phyloP scores from a whole-genome alignment of 2,329 filamentous ascomycete genomes.

The Acrocalymma vagum region DNA sequence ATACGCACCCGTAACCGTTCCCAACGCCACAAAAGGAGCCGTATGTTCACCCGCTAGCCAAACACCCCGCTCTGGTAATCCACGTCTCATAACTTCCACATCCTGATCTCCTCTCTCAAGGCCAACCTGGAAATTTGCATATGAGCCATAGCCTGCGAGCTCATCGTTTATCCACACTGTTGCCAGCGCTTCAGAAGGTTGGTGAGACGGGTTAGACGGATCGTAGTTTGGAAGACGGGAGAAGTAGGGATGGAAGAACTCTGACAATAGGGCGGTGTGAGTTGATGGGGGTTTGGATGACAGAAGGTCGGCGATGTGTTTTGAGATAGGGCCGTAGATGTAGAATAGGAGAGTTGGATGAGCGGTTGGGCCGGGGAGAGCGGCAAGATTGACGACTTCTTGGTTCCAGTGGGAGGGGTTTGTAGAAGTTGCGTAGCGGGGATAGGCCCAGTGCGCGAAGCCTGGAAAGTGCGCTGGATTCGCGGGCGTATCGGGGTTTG shows the following conservation, averaged over 20 bases:
- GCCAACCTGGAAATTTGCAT: conserved; percentile 85
- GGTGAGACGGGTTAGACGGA: conserved; percentile 62
- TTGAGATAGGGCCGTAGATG: conserved; percentile 65
- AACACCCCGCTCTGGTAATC: conserved; percentile 69
- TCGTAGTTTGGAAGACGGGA: conserved; percentile 76
- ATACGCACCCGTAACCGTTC: conserved; percentile 89
- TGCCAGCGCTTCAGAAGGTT: conserved; percentile 69
- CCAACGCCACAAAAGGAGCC: conserved; percentile 86
- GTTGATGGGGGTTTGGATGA: conserved; percentile 51
- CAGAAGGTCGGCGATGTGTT: conserved; percentile 38
- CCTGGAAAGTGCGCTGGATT: conserved; percentile 60
- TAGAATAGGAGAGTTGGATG: conserved; percentile 91
- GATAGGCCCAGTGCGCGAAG: conserved; percentile 80
- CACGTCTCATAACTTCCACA: conserved; percentile 67
- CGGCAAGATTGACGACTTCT: conserved; percentile 79
- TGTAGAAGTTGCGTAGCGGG: conserved; percentile 69
- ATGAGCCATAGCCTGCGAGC: conserved; percentile 82
- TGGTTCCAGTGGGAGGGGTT: conserved; percentile 75
- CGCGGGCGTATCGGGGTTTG: conserved; percentile 36
- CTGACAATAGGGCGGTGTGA: conserved; percentile 61
- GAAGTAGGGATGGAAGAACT: conserved; percentile 81
- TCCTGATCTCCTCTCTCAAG: conserved; percentile 75
- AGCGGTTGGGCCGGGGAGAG: conserved; percentile 63
- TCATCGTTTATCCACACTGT: conserved; percentile 83
- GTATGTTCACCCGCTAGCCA: conserved; percentile 95